Percentiles rank a stretch among this genome's conserved stretches.
Evolutionary conservation across 768 basidiomycete species (phyloP).

Genomic region (Boletus rubropictus): DNA sequence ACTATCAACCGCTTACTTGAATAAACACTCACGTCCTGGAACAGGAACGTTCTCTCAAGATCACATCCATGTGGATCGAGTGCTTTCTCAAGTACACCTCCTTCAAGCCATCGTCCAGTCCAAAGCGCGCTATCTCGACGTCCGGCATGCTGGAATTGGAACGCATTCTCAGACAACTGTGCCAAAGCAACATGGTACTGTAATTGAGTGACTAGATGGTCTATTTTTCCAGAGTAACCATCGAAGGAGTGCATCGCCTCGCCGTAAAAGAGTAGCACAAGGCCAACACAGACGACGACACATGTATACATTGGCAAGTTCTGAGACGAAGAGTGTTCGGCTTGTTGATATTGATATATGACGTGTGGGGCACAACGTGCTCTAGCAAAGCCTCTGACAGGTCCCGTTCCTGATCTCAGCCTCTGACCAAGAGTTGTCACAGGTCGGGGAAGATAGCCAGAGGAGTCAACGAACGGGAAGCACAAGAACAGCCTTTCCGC

Average conservation of each 20-base stretch:
- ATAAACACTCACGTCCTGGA: conserved; percentile 65
- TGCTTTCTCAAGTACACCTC: conserved; percentile 58
- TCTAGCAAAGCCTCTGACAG: no score
- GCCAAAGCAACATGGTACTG: conserved; percentile 67
- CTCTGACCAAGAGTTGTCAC: conserved; percentile 53
- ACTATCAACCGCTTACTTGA: conserved; percentile 58
- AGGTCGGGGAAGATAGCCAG: conserved; percentile 62
- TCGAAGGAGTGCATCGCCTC: conserved; percentile 42
- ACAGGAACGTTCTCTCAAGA: conserved; percentile 63
- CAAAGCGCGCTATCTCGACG: conserved; percentile 54
- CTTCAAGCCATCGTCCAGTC: conserved; percentile 62
- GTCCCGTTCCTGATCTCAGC: no score
- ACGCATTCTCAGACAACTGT: conserved; percentile 62
- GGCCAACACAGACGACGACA: conserved; percentile 1
- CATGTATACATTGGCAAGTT: conserved; percentile 58
- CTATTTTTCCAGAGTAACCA: conserved; percentile 48
- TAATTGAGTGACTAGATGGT: conserved; percentile 72
- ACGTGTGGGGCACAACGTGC: no score
- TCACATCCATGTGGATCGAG: conserved; percentile 60
- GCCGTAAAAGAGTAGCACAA: conserved; percentile 70
- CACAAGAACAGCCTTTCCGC: conserved; percentile 42
- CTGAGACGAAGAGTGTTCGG: conserved; percentile 45
- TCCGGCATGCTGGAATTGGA: conserved; percentile 37
- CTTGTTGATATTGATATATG: conserved; percentile 48
- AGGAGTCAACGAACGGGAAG: conserved; percentile 51